Conservation (phyloP, 768 basidiomycete species). For the Mycena amicta region DNA sequence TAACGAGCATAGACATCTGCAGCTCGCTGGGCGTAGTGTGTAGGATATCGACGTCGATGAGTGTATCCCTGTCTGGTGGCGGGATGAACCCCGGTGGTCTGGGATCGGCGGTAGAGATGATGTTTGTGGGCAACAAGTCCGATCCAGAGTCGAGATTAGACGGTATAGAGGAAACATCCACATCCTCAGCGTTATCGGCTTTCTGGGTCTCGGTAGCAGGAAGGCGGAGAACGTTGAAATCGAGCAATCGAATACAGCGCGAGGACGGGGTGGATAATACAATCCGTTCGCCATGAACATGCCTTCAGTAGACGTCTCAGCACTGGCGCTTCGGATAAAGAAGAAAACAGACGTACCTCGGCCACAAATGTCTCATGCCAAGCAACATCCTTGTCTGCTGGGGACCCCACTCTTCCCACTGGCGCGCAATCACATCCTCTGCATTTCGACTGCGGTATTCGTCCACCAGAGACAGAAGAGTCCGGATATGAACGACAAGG, state of each 20-base stretch:
- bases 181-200: too few relatives aligned
- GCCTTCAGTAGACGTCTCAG: not conserved
- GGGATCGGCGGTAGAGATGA: too few relatives aligned
- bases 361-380: not conserved
- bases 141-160: too few relatives aligned
- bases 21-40: too few relatives aligned
- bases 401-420: slow-evolving; percentile 14
- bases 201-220: too few relatives aligned
- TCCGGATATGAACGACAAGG: not conserved
- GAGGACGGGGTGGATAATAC: not conserved
- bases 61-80: too few relatives aligned
- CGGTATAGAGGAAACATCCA: too few relatives aligned
- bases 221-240: not conserved
- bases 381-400: not conserved
- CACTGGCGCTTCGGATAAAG: not conserved
- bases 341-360: not conserved
- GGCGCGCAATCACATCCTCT: not conserved
- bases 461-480: not conserved
- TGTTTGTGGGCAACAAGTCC: too few relatives aligned
- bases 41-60: too few relatives aligned
- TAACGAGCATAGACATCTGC: too few relatives aligned
- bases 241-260: not conserved
- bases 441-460: not conserved
- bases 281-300: not conserved
- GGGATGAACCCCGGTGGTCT: too few relatives aligned